Conservation (phyloP, 1,284 basidiomycete species). For the Malassezia slooffiae region DNA sequence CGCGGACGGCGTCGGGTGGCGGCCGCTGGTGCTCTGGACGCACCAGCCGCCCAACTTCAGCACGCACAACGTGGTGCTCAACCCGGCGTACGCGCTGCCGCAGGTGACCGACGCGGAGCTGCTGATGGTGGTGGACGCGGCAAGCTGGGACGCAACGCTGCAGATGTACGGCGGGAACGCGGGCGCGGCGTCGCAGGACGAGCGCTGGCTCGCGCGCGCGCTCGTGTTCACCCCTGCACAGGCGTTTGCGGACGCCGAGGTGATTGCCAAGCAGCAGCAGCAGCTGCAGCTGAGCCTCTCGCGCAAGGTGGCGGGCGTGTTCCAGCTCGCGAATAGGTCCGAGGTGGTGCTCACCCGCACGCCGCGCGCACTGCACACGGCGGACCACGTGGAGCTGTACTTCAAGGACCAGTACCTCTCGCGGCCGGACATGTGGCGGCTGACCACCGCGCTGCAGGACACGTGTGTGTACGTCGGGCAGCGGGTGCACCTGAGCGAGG, state of each 20-base stretch:
- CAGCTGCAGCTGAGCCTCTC: slow-evolving; percentile 39
- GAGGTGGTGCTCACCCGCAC: slow-evolving; percentile 32
- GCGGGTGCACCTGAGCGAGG: slow-evolving; percentile 34
- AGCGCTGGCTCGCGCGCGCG: background rate
- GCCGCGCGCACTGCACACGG: slow-evolving; percentile 22
- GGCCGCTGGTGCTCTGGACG: slow-evolving; percentile 26
- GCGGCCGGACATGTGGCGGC: slow-evolving; percentile 45
- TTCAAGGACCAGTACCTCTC: slow-evolving; percentile 45
- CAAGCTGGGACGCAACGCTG: background rate
- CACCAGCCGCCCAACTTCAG: slow-evolving; percentile 44
- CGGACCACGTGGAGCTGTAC: slow-evolving; percentile 45
- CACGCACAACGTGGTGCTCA: slow-evolving; percentile 37
- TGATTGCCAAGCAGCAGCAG: slow-evolving; percentile 21
- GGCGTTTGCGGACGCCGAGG: slow-evolving; percentile 29
- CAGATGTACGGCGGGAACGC: background rate
- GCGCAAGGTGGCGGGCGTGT: slow-evolving; percentile 27
- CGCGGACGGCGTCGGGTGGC: slow-evolving; percentile 12
- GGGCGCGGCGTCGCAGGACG: background rate
- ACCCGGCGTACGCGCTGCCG: slow-evolving; percentile 30
- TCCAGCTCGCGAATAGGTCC: slow-evolving; percentile 33
- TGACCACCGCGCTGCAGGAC: slow-evolving; percentile 34
- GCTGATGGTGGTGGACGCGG: slow-evolving; percentile 21
- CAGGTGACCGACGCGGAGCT: slow-evolving; percentile 34
- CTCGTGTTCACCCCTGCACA: slow-evolving; percentile 35
- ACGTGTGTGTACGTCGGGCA: slow-evolving; percentile 45